Base-by-base conservation (phyloP, 768 basidiomycete genomes). In the Filobasidium wieringae region DNA sequence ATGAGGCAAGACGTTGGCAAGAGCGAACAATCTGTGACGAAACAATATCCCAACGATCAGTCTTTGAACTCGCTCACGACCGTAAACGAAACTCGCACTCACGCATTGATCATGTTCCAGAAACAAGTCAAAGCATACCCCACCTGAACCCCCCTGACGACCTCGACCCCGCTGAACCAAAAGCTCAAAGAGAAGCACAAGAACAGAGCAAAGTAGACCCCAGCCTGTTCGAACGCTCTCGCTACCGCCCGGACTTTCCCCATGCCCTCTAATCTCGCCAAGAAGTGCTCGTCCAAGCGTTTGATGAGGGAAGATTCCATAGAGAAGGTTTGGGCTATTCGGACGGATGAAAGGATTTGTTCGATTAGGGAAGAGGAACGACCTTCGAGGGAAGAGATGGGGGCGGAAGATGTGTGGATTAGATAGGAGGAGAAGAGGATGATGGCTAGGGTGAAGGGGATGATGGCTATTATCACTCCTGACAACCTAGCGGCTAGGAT, bases 271-370 rank as follows among this genome's bases (percentile, higher is more conserved):
- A 64, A 61, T 24, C 61, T 65, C 55, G 62, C 53, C 24, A 64
- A 33, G 56, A 65, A 40, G 14, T 57, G 58, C 85, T 65, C 82
- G 77, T 31, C 91, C 89, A 0, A 77, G 60, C 51, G 88, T 82
- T 2, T 72, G 73, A 45, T 82, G 82, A 0, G 82, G 87, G 69
- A 84, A 83, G 40, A 79, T 70, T 12, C 92, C 92, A 4, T 67
- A 39, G 87, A 88, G 66, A 97, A 97, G 0, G 92, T 90, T 61
- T 93, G 87, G 2, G 88, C 82, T 1, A 88, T 92, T 24, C 91
- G 84, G 57, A 96, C 77, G 41, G 86, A 86, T 0, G 88, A 86
- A 58, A 97, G 86, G 64, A 89, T 89, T 72, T 95, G 92, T 73
- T 97, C 92, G 0, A 89, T 90, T 14, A 95, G 69, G 15, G 81